Evolutionary conservation across 306 rosid species (phyloP).

Genomic region (Rubus idaeus): DNA sequence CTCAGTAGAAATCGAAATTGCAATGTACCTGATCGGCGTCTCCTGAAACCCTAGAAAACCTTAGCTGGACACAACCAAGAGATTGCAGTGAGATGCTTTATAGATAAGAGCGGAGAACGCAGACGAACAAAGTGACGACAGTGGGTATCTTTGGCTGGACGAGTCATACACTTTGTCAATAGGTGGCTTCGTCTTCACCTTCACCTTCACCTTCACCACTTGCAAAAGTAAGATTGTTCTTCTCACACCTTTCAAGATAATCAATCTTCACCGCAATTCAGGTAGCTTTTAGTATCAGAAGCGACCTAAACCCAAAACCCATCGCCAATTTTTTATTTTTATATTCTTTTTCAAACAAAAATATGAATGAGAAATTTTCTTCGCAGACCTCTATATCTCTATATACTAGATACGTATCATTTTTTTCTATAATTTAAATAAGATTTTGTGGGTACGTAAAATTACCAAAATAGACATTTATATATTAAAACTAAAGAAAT

Average conservation of each 20-base stretch:
- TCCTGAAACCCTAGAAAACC: background rate
- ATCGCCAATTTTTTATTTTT: background rate
- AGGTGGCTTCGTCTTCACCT: background rate
- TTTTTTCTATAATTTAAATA: too few species aligned
- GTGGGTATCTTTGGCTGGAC: background rate
- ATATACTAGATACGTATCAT: too few species aligned
- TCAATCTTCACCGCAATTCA: background rate
- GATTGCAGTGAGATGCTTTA: background rate
- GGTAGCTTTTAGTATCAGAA: background rate
- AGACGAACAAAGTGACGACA: background rate
- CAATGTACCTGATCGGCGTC: background rate
- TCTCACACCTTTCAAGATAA: too few species aligned
- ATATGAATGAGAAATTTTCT: too few species aligned
- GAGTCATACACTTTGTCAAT: background rate
- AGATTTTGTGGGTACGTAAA: too few species aligned
- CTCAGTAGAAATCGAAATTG: background rate
- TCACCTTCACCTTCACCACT: background rate
- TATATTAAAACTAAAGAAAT: too few species aligned
- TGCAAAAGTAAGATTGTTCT: too few species aligned
- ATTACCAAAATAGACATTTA: too few species aligned
- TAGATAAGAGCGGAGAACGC: background rate
- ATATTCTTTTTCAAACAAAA: too few species aligned
- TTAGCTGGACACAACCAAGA: background rate
- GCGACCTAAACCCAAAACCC: slow-evolving; percentile 6
- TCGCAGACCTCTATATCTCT: too few species aligned